Evolutionary conservation across 306 rosid species (phyloP), one percentile per base, ranked within the genome.

Genomic region (Inga leiocalycina): DNA sequence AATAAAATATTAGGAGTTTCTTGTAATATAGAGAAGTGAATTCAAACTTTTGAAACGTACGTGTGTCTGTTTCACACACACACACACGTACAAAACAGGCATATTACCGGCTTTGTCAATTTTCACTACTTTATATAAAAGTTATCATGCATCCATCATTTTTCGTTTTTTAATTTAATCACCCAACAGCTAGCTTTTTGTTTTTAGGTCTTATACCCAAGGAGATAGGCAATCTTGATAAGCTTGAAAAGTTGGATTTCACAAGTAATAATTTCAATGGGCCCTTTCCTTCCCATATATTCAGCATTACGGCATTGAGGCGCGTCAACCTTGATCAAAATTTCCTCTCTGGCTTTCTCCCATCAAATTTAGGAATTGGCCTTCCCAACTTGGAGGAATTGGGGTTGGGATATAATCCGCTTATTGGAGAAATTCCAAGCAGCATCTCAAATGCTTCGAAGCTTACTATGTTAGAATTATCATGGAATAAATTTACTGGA

Each of bases 271-370:
- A 41, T 0, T 62, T 85, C 48, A 80, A 43, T 39, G 84, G 84
- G 41, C 7, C 34, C 10, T 27, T 85, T 48, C 51, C 85, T 78
- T 43, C 46, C 5, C 51, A 48, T 62, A 14, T 86, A 27, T 71
- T 86, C 62, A 86, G 83, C 65, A 86, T 80, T 16, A 75, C 89
- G 37, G 6, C n/a, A 32, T 45, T 83, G 49, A 30, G 10, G 2
- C 3, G 1, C 0, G 20, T 64, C 3, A 22, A 1, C 49, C 80
- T 83, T 34, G 46, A 13, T 2, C 0, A 0, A 1, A 87, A 83
- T 83, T 75, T 45, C 1, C 2, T 39, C 32, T 39, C 30, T 20
- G 3, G 74, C 17, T 22, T 20, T 69, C 74, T 69, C 30, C 74
- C 74, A 39, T 27, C 39, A 39, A 8, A 69, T 69, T 39, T 69